These are phyloP conservation scores for Mixia osmundae DNA, from an alignment of 1,284 basidiomycete genomes.

Conservation along the genomic window DNA sequence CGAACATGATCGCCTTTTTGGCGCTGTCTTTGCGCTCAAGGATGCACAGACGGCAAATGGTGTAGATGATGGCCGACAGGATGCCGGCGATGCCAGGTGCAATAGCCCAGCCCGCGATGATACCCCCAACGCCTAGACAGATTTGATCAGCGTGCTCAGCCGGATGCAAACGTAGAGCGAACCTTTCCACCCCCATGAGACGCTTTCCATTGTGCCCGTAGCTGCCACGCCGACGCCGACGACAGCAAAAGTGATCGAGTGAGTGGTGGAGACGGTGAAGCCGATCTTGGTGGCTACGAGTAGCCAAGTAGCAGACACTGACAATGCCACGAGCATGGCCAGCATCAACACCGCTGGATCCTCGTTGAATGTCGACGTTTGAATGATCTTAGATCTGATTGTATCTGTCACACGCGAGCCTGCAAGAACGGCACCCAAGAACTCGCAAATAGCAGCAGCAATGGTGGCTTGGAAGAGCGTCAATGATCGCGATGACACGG, in stretches of 20 bases:
- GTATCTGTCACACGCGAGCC: slow-evolving; percentile 26
- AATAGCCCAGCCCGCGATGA: slow-evolving; percentile 24
- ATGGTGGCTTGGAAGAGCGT: slow-evolving; percentile 25
- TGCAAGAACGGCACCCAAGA: slow-evolving; percentile 26
- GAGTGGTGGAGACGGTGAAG: slow-evolving; percentile 27
- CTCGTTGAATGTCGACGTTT: slow-evolving; percentile 19
- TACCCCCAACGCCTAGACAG: slow-evolving; percentile 23
- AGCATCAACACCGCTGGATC: slow-evolving; percentile 27
- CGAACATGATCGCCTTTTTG: slow-evolving; percentile 15
- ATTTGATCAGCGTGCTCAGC: no score
- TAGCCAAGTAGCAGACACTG: slow-evolving; percentile 19
- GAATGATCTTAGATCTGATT: slow-evolving; percentile 28
- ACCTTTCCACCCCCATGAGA: slow-evolving; percentile 30
- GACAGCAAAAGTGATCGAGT: slow-evolving; percentile 27
- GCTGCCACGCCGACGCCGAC: slow-evolving; percentile 29
- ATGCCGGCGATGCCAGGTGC: slow-evolving; percentile 21
- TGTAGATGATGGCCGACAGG: slow-evolving; percentile 26
- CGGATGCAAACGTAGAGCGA: no score
- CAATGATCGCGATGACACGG: slow-evolving; percentile 27
- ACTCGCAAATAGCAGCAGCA: slow-evolving; percentile 26
- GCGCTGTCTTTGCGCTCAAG: slow-evolving; percentile 23
- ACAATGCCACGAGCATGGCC: slow-evolving; percentile 25
- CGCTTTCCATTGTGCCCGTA: slow-evolving; percentile 22
- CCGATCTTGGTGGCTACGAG: slow-evolving; percentile 24
- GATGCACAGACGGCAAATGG: slow-evolving; percentile 25